phyloP scores from a whole-genome alignment of 2,329 filamentous ascomycete genomes.

The Stagonosporopsis tanaceti region DNA sequence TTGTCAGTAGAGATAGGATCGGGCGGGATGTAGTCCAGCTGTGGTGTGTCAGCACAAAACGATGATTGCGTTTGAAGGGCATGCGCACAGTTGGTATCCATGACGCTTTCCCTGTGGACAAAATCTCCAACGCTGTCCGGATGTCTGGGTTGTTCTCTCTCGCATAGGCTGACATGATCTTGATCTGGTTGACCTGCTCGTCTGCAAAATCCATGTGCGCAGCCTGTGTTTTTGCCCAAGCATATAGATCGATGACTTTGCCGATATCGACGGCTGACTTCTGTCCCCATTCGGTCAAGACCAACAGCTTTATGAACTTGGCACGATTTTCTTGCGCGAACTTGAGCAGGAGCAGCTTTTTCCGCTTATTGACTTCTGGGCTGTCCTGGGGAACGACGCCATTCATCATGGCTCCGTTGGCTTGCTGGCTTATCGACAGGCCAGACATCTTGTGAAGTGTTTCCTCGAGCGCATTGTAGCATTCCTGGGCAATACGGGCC shows the following conservation, averaged over 20 bases:
- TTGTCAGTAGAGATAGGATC: conserved; percentile 75
- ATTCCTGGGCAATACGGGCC: conserved; percentile 80
- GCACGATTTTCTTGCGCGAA: conserved; percentile 82
- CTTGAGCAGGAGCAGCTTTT: conserved; percentile 77
- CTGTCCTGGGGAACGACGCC: conserved; percentile 45
- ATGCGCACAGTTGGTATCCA: conserved; percentile 79
- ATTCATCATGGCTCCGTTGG: conserved; percentile 54
- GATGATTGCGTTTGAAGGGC: neutral
- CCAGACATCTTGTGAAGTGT: conserved; percentile 74
- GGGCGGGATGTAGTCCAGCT: conserved; percentile 80
- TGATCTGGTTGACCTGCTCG: conserved; percentile 71
- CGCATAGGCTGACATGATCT: conserved; percentile 73
- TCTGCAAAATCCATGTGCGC: conserved; percentile 55
- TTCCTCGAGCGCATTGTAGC: conserved; percentile 78
- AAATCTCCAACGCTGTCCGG: conserved; percentile 83
- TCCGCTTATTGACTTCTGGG: conserved; percentile 53
- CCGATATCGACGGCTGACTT: conserved; percentile 71
- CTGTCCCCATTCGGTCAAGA: conserved; percentile 89
- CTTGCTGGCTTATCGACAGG: conserved; percentile 66
- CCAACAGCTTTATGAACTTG: conserved; percentile 91
- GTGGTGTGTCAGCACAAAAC: conserved; percentile 17
- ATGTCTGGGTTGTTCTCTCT: conserved; percentile 90
- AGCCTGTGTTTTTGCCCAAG: conserved; percentile 65
- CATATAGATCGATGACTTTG: conserved; percentile 86
- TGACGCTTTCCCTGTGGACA: conserved; percentile 78